Evolutionary conservation across 139 green algal species (phyloP), one percentile per base, ranked within the genome.

Genomic region (Chlamydomonas schloesseri): DNA sequence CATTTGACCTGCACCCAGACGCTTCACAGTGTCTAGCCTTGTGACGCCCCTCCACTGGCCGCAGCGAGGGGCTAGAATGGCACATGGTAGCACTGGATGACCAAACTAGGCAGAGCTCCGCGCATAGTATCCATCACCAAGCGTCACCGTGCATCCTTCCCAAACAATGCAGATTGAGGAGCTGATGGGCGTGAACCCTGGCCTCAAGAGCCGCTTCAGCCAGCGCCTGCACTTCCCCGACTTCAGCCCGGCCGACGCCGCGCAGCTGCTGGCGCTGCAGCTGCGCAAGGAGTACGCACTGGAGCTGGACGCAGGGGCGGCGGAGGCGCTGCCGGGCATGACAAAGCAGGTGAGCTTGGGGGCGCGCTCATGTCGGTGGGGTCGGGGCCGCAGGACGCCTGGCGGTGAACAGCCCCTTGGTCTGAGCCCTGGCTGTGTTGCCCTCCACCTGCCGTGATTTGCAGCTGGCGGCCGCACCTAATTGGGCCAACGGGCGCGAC

Each of bases 141-240:
- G n/a, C n/a, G n/a, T n/a, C n/a, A n/a, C n/a, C n/a, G n/a, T n/a
- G n/a, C n/a, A n/a, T 70, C 0, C 53, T 29, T 34, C 17, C 46
- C 2, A n/a, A n/a, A n/a, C n/a, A n/a, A n/a, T n/a, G n/a, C 71
- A 93, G 85, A 73, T 93, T 0, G 86, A 93, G 26, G 88, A 87
- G 68, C 86, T 92, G 28, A 82, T 93, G 83, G 17, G 73, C 5
- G 70, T 89, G 68, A 93, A 93, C 86, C 90, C 90, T 18, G 90
- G 90, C 0, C 88, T 93, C 31, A 93, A 93, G 87, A 90, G 83
- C 78, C 87, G 90, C 46, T 93, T 93, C 90, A 92, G 86, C 50
- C 71, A 91, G 83, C 33, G 50, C 2, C 79, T 93, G 31, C 36
- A 81, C 58, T 93, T 93, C 62, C 82, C 88, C 28, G 86, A 91